A percentile compares a stretch with the other conserved stretches of the same genome.
phyloP scores from a whole-genome alignment of 1,139 yeast genomes.

The Candida glucosophila region DNA sequence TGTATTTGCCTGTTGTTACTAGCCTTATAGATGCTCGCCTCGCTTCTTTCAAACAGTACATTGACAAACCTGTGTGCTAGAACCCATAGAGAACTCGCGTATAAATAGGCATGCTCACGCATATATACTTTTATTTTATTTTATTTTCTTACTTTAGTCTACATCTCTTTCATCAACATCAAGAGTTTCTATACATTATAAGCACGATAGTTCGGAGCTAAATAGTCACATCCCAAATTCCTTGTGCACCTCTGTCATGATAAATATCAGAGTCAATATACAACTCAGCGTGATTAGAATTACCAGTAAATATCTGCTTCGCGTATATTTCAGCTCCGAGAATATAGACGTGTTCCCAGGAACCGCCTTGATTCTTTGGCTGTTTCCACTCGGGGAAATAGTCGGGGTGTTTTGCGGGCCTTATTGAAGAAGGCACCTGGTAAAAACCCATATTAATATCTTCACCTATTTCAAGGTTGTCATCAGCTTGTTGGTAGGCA shows the following conservation, averaged over 20 bases:
- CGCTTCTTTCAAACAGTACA: too few relatives aligned
- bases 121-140: constrained; percentile 1
- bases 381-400: constrained; percentile 95
- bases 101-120: too few relatives aligned
- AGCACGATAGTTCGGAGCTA: constrained; percentile 6
- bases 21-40: too few relatives aligned
- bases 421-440: constrained; percentile 75
- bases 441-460: constrained; percentile 20
- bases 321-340: constrained; percentile 86
- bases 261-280: constrained; percentile 68
- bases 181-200: constrained; percentile 2
- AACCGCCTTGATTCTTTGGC: constrained; percentile 47
- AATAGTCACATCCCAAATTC: constrained; percentile 43
- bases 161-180: background rate
- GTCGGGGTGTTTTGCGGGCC: constrained; percentile 69
- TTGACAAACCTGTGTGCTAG: too few relatives aligned
- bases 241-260: constrained; percentile 72
- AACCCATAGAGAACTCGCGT: too few relatives aligned
- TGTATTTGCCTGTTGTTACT: too few relatives aligned
- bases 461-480: constrained; percentile 15
- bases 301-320: constrained; percentile 67
- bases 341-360: constrained; percentile 63
- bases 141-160: constrained; percentile 1
- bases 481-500: constrained; percentile 37
- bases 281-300: constrained; percentile 55